Evolutionary conservation across 208 protist species (phyloP), one percentile per base, ranked within the genome.

Genomic region (Wallacemonas sp.): DNA sequence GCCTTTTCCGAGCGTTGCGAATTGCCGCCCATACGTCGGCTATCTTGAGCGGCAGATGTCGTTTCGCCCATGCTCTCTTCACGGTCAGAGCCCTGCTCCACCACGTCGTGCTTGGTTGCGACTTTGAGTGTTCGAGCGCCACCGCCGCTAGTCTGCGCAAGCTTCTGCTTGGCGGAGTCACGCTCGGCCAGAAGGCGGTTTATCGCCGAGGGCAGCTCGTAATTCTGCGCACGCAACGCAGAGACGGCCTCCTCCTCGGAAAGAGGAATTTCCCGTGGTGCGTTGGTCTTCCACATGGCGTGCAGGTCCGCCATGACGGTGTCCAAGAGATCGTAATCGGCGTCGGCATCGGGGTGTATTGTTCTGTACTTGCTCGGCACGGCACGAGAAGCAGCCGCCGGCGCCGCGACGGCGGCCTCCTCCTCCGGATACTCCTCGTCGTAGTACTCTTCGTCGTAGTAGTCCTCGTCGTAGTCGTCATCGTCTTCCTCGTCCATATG

Each of bases 381-480:
- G 27, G 38, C 39, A 21, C n/a, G 30, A 10, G 48, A 46, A 12
- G 38, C 55, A 19, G 63, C 33, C n/a, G 37, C 36, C 0, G 58
- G 2, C 0, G 57, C 39, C 21, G 30, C 36, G 30, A 29, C 61
- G 8, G 39, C 41, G 37, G 37, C 48, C 13, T 17, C 32, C 8
- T 65, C 45, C 24, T 39, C 15, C 10, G 68, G 60, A 30, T 65
- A 19, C 19, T 71, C 34, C 24, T 58, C 68, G 1, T 68, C 64
- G 37, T 58, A 24, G 3, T 78, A 65, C 12, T 65, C 66, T 17
- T 76, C 44, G 53, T 78, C 45, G 58, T 72, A 67, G 34, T 88
- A 71, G 57, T 91, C 77, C 4, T 91, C 78, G n/a, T 91, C 70
- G 24, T 90, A 60, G 34, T 87, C 66, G 42, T 88, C 66, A 33